Evolutionary conservation across 441 rosid species (phyloP), one percentile per base, ranked within the genome.

Genomic region (Adansonia gregorii): DNA sequence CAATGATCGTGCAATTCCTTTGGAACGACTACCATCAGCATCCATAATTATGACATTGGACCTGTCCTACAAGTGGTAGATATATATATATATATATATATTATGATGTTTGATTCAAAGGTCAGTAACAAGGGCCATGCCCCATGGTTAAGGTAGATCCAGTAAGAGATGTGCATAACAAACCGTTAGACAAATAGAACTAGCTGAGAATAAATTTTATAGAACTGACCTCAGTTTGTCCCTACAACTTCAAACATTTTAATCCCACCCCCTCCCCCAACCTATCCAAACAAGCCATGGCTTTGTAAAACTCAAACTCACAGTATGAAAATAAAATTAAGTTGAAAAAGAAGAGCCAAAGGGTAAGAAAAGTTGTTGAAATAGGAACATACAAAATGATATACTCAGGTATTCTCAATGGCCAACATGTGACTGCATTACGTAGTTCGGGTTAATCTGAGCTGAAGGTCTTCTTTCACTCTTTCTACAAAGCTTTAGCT

Each of bases 31-130:
- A 80, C 98, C 99, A 85, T 94, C 96, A 81, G 89, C 93, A 88
- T 96, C 99, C 96, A 96, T 85, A 81, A 96, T 86, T 80, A 96
- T 93, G 77, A 96, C 93, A 94, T 87, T 92, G 73, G 94, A 96
- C 85, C 98, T 93, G 94, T 88, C 99, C 98, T 96, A 91, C 94
- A 88, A 86, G 85, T 80, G 73, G 89, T 75, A 83, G 70, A 76
- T 75, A 84, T 83, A 83, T 8, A 65, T 35, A 65, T 15, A 58
- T 12, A 72, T 27, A 71, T 24, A 45, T 63, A 46, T 46, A 48
- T 58, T 20, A 73, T 20, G 54, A 41, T 41, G 52, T 73, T 58
- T 52, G 7, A 58, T 73, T 41, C 64, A 17, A 39, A 55, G 20
- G 54, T 27, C 76, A 20, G 27, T 41, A 41, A 41, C 11, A 41